Evolutionary conservation across 768 basidiomycete genomes (phyloP).

Genomic region (Russula virescens): DNA sequence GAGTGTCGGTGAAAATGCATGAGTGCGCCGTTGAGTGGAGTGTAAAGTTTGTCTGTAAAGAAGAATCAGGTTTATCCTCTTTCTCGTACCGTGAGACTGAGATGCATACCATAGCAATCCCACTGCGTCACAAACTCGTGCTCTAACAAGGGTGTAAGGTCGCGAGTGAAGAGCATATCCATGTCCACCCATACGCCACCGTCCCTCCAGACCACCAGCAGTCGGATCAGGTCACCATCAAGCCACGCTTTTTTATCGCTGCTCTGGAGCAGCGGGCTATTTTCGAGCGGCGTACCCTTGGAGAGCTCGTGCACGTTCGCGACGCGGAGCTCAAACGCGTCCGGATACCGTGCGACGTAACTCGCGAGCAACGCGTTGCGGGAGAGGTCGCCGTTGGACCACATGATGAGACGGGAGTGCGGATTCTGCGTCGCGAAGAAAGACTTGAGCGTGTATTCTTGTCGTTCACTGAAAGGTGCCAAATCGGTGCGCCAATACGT

Average conservation of each 20-base stretch:
- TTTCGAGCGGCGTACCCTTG: constrained; percentile 69
- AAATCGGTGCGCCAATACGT: constrained; percentile 95
- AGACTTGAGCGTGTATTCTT: constrained; percentile 88
- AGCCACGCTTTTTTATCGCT: constrained; percentile 86
- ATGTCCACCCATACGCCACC: constrained; percentile 98
- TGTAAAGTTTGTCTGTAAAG: constrained; percentile 22
- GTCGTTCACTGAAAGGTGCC: constrained; percentile 69
- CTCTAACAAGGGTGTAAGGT: constrained; percentile 80
- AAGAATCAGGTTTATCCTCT: not conserved
- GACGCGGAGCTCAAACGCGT: constrained; percentile 61
- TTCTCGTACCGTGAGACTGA: not conserved
- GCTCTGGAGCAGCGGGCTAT: constrained; percentile 49
- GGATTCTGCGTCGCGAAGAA: constrained; percentile 88
- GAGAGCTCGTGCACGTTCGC: constrained; percentile 68
- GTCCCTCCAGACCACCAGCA: constrained; percentile 82
- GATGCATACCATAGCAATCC: constrained; percentile 87
- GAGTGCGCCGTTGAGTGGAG: constrained; percentile 76
- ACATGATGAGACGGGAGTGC: constrained; percentile 66
- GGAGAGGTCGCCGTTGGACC: constrained; percentile 83
- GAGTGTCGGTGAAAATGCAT: constrained; percentile 91
- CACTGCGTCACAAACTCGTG: constrained; percentile 98
- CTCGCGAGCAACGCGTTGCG: constrained; percentile 49
- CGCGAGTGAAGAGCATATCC: constrained; percentile 89
- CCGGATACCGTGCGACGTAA: constrained; percentile 59
- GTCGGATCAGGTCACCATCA: constrained; percentile 87